Evolutionary conservation across 805 yeast species (phyloP).

Genomic region (Cyberlindnera meyerae): DNA sequence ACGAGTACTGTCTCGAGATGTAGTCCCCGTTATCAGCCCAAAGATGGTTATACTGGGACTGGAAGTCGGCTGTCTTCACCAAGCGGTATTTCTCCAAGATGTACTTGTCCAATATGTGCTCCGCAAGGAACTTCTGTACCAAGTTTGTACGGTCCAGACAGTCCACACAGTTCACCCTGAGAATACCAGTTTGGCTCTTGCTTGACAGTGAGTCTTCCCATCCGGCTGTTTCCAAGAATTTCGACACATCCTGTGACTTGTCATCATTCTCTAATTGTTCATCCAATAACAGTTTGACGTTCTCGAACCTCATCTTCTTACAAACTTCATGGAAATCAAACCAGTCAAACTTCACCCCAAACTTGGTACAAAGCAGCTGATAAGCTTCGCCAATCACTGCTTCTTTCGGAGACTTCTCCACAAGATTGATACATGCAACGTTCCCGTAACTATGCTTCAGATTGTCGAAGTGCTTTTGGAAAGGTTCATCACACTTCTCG

Average conservation of each 20-base stretch:
- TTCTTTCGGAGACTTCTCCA: conserved; percentile 35
- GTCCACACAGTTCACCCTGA: conserved; percentile 57
- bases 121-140: conserved; percentile 38
- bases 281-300: conserved; percentile 30
- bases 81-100: conserved; percentile 24
- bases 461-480: conserved; percentile 30
- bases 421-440: conserved; percentile 33
- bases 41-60: conserved; percentile 27
- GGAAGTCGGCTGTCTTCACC: conserved; percentile 14
- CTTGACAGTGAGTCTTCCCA: conserved; percentile 28
- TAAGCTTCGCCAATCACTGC: conserved; percentile 36
- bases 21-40: conserved; percentile 75
- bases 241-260: conserved; percentile 11
- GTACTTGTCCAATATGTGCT: conserved; percentile 19
- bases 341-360: conserved; percentile 42
- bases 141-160: conserved; percentile 62
- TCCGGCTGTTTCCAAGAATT: conserved; percentile 22
- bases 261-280: conserved; percentile 14
- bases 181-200: conserved; percentile 45
- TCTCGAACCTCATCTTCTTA: conserved; percentile 37
- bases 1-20: conserved; percentile 57
- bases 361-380: conserved; percentile 29
- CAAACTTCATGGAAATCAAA: conserved; percentile 61
- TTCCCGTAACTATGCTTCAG: conserved; percentile 23
- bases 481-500: conserved; percentile 26